Base-by-base conservation (phyloP, 768 basidiomycete genomes). In the Tricholoma matsutake region DNA sequence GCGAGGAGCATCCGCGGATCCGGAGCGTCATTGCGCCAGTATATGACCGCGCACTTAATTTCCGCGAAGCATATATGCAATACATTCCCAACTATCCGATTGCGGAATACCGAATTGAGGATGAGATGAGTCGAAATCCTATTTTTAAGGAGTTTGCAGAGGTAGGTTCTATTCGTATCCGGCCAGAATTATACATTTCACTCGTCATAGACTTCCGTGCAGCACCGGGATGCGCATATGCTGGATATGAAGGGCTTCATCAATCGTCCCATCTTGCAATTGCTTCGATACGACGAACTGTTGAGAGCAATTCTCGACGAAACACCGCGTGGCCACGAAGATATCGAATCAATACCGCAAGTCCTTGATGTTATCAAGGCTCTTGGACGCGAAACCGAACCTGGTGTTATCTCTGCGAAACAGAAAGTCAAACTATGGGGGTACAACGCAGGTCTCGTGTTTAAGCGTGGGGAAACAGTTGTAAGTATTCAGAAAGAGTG, bases 41-140 rank as follows among this genome's bases (percentile, higher is more conserved):
- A 56, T 86, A 93, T 56, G 87, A 93, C 66, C 92, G 94, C 1
- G 93, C 94, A 3, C 80, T 98, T 61, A 92, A 96, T 68, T 98
- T 97, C 79, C 84, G 93, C 2, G 90, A 92, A 56, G 89, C 91
- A 16, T 99, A 99, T 72, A 85, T 96, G 80, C 89, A 93, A 60
- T 98, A 97, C 67, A 86, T 94, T 64, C 86, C 92, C 14, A 89
- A 96, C 77, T 93, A 95, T 75, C 96, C 96, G 1, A 91, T 94
- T 47, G 96, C 96, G 0, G 89, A 89, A 4, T 92, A 91, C 70
- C 78, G 90, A 39, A 88, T 98, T 59, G 91, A 93, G 54, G 88
- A 94, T 35, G 96, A 97, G 77, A 85, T 89, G 78, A 87, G 83
- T 25, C 88, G 80, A 54, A 98, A 97, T 68, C 76, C 81, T 0